Base-by-base conservation (phyloP, 306 rosid genomes). In the Mucuna pruriens region DNA sequence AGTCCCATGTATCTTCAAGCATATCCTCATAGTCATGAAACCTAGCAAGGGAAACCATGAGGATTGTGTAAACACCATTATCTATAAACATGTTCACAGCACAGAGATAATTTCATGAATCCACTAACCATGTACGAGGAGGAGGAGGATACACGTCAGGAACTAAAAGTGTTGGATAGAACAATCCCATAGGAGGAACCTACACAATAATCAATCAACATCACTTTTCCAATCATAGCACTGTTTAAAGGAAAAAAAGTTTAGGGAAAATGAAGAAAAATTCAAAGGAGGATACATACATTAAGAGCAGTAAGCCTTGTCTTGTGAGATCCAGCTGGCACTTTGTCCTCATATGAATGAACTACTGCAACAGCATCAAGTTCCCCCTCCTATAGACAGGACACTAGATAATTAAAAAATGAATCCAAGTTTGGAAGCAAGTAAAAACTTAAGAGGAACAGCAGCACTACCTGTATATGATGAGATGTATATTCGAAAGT, bases 151-250 rank as follows among this genome's bases (percentile, higher is more conserved):
- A 95, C 80, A 90, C 91, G 42, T 95, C 97, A 19, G 98, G 98
- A 85, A 88, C 97, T 82, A 95, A 84, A 76, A 95, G 96, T 82
- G 12, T 89, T 81, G 99, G 99, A 85, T 83, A 87, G 88, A 95
- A 93, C 92, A 95, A 82, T 76, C 99, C 99, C 98, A 95, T 91
- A 4, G 99, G 97, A 74, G 98, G 98, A 79, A 95, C 99, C 99
- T 93, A 49, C 38, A 34, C 73, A 67, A 45, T 10, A 81, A 62
- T 45, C 17, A 81, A 62, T 45, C 17, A 36, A 71, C 51, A 63
- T 46, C 72, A 78, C n/a, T 13, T 60, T 45, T 62, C 38, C 17
- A 48, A 68, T 25, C 38, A 82, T 63, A 31, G 52, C 23, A 84
- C 25, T 54, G 67, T 76, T 79, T 45, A 75, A 58, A 29, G 57